Base-by-base conservation (phyloP, 2,329 filamentous ascomycete genomes). In the Fusarium tjaetaba region DNA sequence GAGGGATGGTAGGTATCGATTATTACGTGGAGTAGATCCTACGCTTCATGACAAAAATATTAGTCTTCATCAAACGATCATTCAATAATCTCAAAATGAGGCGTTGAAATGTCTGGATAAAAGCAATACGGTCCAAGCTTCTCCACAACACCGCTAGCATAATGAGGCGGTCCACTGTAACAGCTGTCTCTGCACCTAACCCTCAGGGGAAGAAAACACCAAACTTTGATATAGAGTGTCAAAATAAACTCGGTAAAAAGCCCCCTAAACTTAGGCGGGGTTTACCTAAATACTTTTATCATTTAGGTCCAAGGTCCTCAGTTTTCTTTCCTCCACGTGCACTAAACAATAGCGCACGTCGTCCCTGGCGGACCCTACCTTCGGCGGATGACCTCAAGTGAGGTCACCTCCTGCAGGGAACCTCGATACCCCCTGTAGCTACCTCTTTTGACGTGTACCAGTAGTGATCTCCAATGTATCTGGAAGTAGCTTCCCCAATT, bases 331-430 rank as follows among this genome's bases (percentile, higher is more conserved):
- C 41, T 38, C 36, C 36, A 43, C 36, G 39, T 49, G 28, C 61
- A 46, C 57, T 71, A 61, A 61, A 74, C 71, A 73, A 73, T 69
- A 69, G 62, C 63, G 68, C 71, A 74, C 56, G 56, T 74, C 60
- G 71, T 68, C 71, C 71, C 67, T 68, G 70, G 60, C 67, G 70
- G 70, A 72, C 65, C 65, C 70, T 72, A 68, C 52, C 62, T 61
- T 70, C 48, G 60, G 49, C 65, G 68, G 49, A 69, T 73, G 71
- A 74, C 71, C 68, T 62, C 48, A 28, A 57, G 65, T 74, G 71
- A 74, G 60, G 64, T 74, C 63, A 74, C 66, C 24, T 65, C 45
- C 49, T 57, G 48, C 39, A 41, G 45, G 45, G 41, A 53, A 64
- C 68, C 18, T 38, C 3, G 9, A 5, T 1, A 46, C 9, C 24